Base-by-base conservation (phyloP, 2,329 filamentous ascomycete genomes). In the Penicillium sp. region DNA sequence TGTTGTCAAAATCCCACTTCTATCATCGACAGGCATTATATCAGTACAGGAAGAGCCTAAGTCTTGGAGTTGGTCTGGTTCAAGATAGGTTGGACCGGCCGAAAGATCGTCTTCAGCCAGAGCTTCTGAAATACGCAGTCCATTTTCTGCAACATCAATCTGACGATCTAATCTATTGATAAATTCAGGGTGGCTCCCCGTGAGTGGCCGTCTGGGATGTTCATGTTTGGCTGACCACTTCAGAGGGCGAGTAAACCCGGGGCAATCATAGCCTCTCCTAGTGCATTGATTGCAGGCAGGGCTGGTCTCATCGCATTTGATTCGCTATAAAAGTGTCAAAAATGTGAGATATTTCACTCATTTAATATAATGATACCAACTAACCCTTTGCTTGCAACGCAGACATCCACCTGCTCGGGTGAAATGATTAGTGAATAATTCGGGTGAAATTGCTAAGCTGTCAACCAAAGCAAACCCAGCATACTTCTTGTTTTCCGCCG, bases 281-380 rank as follows among this genome's bases (percentile, higher is more conserved):
- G 26, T 46, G 18, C 43, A 46, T 29, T 28, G 43, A 21, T 31
- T 31, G 19, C 43, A 46, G 10, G 24, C 43, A 19, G 43, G 43
- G 11, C 14, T 46, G n/a, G 43, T 46, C 13, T 46, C 43, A 16
- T 46, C 43, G 14, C 43, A 46, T 33, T 46, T 46, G 14, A 46
- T 46, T 10, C 43, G 13, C 43, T 46, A 18, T 24, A 14, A 46
- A 21, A n/a, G 9, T 4, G 26, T 18, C 5, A 46, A 31, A 7
- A 13, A 33, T 16, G 42, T 5, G 26, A 5, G 8, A 36, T 16
- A 36, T 36, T 36, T 16, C 14, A 10, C 11, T 31, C 11, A 10
- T 4, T 16, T 36, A 18, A 37, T 2, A 19, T 37, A 19, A 16
- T 11, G 9, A 5, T 3, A 37, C 9, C 13, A 4, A 18, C 34